Evolutionary conservation across 805 yeast species (phyloP), one percentile per base, ranked within the genome.

Genomic region (Candida piceae): DNA sequence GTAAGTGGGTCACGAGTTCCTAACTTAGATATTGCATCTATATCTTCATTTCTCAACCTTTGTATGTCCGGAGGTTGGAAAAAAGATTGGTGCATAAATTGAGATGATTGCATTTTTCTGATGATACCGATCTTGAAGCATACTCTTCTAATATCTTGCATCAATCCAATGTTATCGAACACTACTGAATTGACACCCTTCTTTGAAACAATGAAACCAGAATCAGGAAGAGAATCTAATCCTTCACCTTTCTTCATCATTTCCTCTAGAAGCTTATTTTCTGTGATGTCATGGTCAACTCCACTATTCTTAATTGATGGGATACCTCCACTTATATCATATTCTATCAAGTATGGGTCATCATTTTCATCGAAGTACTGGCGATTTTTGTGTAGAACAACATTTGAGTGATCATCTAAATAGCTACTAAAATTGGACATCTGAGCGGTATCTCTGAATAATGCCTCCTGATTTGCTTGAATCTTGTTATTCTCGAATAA

Each of bases 81-180:
- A 50, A 82, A 90, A 0, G 87, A 72, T 35, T 80, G 82, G 52
- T 83, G 90, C 34, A 83, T 65, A 57, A 78, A 79, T 41, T 78
- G 81, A 34, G 82, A 85, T 15, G 83, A 83, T 60, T 93, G 97
- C 82, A 93, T 82, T 53, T 89, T 89, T 46, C 96, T 70, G 40
- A 93, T 85, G 33, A 88, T 64, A 4, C 90, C 80, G 16, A 93
- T 85, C 57, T 89, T 89, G 63, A 87, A 84, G 56, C 97, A 89
- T 4, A 86, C 70, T 45, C 80, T 84, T 40, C 98, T 68, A 24
- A 93, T 84, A 48, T 87, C 87, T 62, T 90, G 97, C 70, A 93
- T 85, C 45, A 82, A 74, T 1, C 69, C 63, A 30, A 93, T 79
- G 49, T 89, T 93, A 16, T 72, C 70, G 48, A 74, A 69, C 38